phyloP scores from a whole-genome alignment of 2,329 filamentous ascomycete genomes.

The Colletotrichum sublineola region DNA sequence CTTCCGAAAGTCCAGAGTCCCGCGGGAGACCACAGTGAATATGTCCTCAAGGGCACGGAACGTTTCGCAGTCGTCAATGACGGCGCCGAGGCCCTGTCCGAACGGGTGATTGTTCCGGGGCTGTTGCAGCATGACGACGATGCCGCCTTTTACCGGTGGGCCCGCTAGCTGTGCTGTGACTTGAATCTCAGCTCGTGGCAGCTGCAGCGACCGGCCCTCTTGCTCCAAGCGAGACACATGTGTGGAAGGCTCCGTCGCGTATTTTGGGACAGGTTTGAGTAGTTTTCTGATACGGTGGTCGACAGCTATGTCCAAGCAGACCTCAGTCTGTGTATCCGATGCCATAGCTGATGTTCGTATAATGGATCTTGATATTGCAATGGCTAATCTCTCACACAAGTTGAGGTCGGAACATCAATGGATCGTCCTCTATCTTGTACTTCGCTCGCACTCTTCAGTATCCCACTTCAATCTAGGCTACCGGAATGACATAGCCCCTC shows the following conservation, averaged over 20 bases:
- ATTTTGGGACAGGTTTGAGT: background rate
- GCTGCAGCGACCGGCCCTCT: background rate
- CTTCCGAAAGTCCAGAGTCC: background rate
- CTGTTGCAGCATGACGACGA: slow-evolving; percentile 43
- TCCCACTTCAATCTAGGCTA: background rate
- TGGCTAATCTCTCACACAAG: background rate
- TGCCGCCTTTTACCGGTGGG: slow-evolving; percentile 41
- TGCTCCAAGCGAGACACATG: background rate
- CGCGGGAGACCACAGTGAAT: slow-evolving; percentile 33
- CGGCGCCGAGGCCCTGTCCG: slow-evolving; percentile 37
- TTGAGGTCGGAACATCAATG: background rate
- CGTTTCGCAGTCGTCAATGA: slow-evolving; percentile 42
- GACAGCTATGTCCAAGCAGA: slow-evolving; percentile 3
- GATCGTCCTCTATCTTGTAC: background rate
- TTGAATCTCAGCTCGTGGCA: slow-evolving; percentile 33
- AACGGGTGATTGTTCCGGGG: slow-evolving; percentile 43
- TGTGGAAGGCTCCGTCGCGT: background rate
- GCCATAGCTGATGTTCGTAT: background rate
- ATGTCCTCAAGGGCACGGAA: slow-evolving; percentile 34
- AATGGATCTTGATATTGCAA: background rate
- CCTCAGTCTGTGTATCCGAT: background rate
- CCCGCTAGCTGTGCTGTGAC: slow-evolving; percentile 41
- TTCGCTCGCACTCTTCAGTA: background rate
- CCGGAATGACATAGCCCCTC: background rate
- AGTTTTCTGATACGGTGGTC: slow-evolving; percentile 3